Base-by-base conservation (phyloP, 2,329 filamentous ascomycete genomes). In the Cladorrhinum sp. region DNA sequence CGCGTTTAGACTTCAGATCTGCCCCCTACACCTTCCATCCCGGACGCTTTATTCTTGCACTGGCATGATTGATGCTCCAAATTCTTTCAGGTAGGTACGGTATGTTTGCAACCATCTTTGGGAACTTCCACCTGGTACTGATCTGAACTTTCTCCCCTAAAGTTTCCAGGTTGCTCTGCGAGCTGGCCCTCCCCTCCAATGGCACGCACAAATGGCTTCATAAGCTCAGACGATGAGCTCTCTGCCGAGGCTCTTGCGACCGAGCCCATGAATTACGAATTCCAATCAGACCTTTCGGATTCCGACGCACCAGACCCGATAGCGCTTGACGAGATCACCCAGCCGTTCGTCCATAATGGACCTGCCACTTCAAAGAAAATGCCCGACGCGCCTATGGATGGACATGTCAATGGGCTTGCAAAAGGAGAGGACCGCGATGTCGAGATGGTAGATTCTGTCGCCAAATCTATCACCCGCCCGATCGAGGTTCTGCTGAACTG, bases 211-310 rank as follows among this genome's bases (percentile, higher is more conserved):
- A 65, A 64, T 18, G 42, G 56, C n/a, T 26, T 59, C 18, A 14
- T 51, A 10, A 62, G 50, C 56, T 63, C 63, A 7, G 66, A 67
- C 5, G 63, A 66, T 23, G 67, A 67, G 60, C 63, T 67, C 1
- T 42, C 62, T 12, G 50, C 55, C 1, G 30, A 30, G 8, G 24
- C 42, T 1, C 36, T 21, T 1, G 20, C 55, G 6, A 23, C 26
- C 1, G 65, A 68, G 26, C 60, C 63, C 2, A 36, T 24, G 6
- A 50, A 57, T 0, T 66, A 62, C 24, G 64, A 64, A 2, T 68
- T 67, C n/a, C 62, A 68, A 26, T 66, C 64, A 5, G 65, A 66
- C 9, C 46, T 66, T 1, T 66, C 66, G 14, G 67, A 69, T 46
- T 59, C 67, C 21, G 67, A 65, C 20, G 57, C 21, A 4, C 57